Conservation (phyloP, 1,139 yeast genomes). For the Pichia sp. region DNA sequence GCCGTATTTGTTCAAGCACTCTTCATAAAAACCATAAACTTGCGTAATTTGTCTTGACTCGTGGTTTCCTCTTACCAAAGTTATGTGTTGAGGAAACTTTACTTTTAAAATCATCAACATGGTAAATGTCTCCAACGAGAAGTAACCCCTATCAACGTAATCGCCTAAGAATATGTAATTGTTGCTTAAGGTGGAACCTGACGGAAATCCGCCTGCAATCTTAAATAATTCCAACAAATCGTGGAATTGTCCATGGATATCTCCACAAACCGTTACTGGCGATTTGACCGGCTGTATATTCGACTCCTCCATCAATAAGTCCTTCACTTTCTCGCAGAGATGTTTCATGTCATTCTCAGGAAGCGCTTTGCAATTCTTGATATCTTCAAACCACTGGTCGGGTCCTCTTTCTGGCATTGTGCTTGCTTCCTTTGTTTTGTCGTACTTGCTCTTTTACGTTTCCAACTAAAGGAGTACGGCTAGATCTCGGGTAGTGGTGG, state of each 20-base stretch:
- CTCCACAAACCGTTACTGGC: conserved; percentile 99
- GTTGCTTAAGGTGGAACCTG: conserved; percentile 41
- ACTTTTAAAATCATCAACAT: conserved; percentile 87
- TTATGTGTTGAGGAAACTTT: conserved; percentile 78
- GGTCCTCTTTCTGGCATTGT: conserved; percentile 68
- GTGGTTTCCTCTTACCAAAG: conserved; percentile 90
- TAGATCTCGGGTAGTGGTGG: not conserved
- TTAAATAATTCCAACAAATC: conserved; percentile 88
- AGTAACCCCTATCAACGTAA: conserved; percentile 95
- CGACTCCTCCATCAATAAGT: conserved; percentile 84
- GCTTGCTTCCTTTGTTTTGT: not conserved
- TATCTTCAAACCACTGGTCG: conserved; percentile 93
- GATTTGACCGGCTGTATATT: conserved; percentile 95
- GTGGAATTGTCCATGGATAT: conserved; percentile 97
- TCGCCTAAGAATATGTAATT: conserved; percentile 56
- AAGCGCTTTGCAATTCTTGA: conserved; percentile 81
- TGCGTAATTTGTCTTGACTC: conserved; percentile 94
- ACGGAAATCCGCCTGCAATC: conserved; percentile 94
- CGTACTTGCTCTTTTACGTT: not conserved
- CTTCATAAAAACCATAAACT: conserved; percentile 91
- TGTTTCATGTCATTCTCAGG: conserved; percentile 95
- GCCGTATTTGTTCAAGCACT: conserved; percentile 87
- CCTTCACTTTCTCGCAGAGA: conserved; percentile 89
- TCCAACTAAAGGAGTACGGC: not conserved
- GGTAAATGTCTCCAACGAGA: conserved; percentile 88